Conservation (phyloP, 768 basidiomycete genomes). For the Russula earlei region DNA sequence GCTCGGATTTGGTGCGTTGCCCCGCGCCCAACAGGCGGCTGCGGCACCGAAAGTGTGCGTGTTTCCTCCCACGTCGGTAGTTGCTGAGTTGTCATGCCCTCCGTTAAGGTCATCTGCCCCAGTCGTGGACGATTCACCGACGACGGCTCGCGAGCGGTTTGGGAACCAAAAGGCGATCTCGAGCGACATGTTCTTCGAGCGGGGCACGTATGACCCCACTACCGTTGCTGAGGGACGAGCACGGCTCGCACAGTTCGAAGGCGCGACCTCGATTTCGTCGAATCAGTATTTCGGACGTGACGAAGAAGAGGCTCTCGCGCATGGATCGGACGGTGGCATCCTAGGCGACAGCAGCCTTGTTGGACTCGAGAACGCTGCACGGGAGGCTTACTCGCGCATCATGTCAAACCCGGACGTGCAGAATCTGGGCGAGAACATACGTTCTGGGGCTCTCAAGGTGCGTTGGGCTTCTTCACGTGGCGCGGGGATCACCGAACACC, state of each 20-base stretch:
- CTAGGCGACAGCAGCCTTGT: constrained; percentile 43
- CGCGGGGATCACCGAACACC: background rate
- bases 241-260: constrained; percentile 78
- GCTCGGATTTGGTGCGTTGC: constrained; percentile 80
- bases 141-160: constrained; percentile 83
- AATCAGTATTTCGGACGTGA: constrained; percentile 94
- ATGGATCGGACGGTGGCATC: constrained; percentile 47
- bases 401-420: constrained; percentile 84
- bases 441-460: constrained; percentile 77
- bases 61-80: background rate
- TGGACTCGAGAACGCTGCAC: constrained; percentile 52
- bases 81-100: background rate
- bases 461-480: constrained; percentile 20
- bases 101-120: constrained; percentile 19
- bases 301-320: constrained; percentile 46
- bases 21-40: constrained; percentile 45
- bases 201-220: constrained; percentile 74
- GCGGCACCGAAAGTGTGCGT: constrained; percentile 29
- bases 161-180: constrained; percentile 92
- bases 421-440: constrained; percentile 68
- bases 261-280: constrained; percentile 88
- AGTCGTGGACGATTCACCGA: constrained; percentile 51
- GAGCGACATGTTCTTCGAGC: constrained; percentile 94
- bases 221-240: constrained; percentile 67
- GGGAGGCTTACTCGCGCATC: constrained; percentile 64